Conservation (phyloP, 306 rosid species). For the Vicia faba region DNA sequence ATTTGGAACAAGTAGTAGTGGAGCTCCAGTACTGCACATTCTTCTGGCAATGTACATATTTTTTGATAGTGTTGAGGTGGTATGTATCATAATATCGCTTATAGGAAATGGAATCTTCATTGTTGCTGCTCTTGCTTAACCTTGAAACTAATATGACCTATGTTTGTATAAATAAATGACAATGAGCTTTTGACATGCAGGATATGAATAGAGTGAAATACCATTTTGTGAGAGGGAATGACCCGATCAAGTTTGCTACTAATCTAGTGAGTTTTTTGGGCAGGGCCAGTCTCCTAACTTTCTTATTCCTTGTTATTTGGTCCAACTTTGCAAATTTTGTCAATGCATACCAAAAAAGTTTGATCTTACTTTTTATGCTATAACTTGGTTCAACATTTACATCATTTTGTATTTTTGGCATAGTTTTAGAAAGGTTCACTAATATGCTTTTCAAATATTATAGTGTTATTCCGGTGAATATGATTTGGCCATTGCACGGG, state of each 20-base stretch:
- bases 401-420: constrained; percentile 24
- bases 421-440: constrained; percentile 23
- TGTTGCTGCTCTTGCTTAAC: constrained; percentile 32
- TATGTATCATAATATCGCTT: constrained; percentile 46
- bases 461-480: constrained; percentile 97
- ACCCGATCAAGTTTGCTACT: constrained; percentile 76
- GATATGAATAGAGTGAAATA: constrained; percentile 80
- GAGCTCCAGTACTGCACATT: too few species aligned
- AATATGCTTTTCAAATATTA: too few species aligned
- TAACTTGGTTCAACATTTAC: constrained; percentile 29
- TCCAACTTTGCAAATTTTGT: constrained; percentile 27
- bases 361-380: constrained; percentile 22
- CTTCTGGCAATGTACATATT: too few species aligned
- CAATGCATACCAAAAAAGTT: constrained; percentile 26
- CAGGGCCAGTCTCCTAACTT: constrained; percentile 57
- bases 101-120: background rate
- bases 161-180: constrained; percentile 18
- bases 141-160: constrained; percentile 24
- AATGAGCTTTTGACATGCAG: constrained; percentile 56
- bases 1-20: too few species aligned
- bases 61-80: too few species aligned
- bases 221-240: constrained; percentile 81
- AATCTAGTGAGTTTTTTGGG: constrained; percentile 76
- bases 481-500: constrained; percentile 87
- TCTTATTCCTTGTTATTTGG: constrained; percentile 5